phyloP scores from a whole-genome alignment of 1,284 basidiomycete genomes.

The Athelia sp. region DNA sequence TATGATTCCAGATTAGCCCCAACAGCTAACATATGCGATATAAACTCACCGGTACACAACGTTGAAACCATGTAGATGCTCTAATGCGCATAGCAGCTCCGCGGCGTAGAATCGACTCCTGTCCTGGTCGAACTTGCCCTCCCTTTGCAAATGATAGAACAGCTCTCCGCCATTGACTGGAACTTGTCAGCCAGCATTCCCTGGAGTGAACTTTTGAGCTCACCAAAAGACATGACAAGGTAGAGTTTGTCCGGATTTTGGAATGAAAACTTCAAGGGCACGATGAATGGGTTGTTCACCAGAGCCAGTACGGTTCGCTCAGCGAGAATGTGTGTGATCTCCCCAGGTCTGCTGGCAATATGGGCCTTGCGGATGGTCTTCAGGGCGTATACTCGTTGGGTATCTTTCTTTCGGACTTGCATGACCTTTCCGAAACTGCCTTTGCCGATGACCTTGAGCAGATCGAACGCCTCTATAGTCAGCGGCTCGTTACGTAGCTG shows the following conservation, averaged over 20 bases:
- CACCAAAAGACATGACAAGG: slow-evolving; percentile 92
- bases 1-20: slow-evolving; percentile 20
- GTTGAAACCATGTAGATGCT: slow-evolving; percentile 97
- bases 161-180: slow-evolving; percentile 95
- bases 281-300: slow-evolving; percentile 99
- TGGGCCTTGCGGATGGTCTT: slow-evolving; percentile 99
- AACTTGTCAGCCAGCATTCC: slow-evolving; percentile 21
- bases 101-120: slow-evolving; percentile 96
- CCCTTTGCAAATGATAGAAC: slow-evolving; percentile 96
- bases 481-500: slow-evolving; percentile 69
- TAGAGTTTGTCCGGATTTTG: slow-evolving; percentile 98
- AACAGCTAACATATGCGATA: too few species aligned
- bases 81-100: slow-evolving; percentile 90
- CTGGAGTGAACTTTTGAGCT: slow-evolving; percentile 16
- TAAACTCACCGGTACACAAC: slow-evolving; percentile 91
- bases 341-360: slow-evolving; percentile 92
- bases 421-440: slow-evolving; percentile 97
- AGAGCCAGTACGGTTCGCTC: slow-evolving; percentile 96
- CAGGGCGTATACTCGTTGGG: slow-evolving; percentile 94
- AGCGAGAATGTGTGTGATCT: slow-evolving; percentile 97
- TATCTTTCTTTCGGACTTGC: slow-evolving; percentile 99
- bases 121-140: slow-evolving; percentile 94
- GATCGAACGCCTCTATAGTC: slow-evolving; percentile 94
- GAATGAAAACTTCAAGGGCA: slow-evolving; percentile 98
- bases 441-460: slow-evolving; percentile 98